Evolutionary conservation across 2,329 filamentous ascomycete genomes (phyloP), one percentile per base, ranked within the genome.

Genomic region (Waltergamsia citrina): DNA sequence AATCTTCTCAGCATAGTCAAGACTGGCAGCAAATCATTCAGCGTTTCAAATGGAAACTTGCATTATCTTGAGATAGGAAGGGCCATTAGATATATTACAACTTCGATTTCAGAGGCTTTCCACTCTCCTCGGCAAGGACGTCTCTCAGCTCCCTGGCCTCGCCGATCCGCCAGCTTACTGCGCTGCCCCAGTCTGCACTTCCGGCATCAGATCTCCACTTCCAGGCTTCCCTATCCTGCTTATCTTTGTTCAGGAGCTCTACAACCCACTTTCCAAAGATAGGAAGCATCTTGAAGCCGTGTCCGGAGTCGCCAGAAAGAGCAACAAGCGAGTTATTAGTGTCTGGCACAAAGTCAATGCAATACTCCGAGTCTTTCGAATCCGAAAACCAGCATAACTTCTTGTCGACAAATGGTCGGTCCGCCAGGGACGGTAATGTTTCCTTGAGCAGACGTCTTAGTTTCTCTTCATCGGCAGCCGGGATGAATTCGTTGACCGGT

Each of bases 351-450:
- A 64, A 72, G 45, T 79, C 74, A 27, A 80, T 62, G 33, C 75
- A 63, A 41, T 67, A 80, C 29, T 80, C 70, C 1, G 71, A 76
- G 43, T 78, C 70, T 7, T 52, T 59, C 0, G 72, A 74, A 43
- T 81, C 76, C 1, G 73, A 71, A 40, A 74, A 75, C 75, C 75
- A 80, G 45, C 76, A 80, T 11, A 80, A 50, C 2, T 60, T 63
- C 43, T 66, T 64, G 20, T 66, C 57, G 3, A 78, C 64, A 14
- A 80, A 55, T 0, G 73, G 72, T 4, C 74, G 49, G 12, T 74
- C 60, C 0, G 66, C 64, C 15, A 78, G 56, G 25, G 52, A 54
- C 0, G 73, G 73, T 0, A 78, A 54, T 0, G 69, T 69, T 32
- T 76, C 60, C 7, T 48, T 42, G 4, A 78, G 53, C 21, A 78